Base-by-base conservation (phyloP, 2,329 filamentous ascomycete species). In the Fusarium zealandicum region DNA sequence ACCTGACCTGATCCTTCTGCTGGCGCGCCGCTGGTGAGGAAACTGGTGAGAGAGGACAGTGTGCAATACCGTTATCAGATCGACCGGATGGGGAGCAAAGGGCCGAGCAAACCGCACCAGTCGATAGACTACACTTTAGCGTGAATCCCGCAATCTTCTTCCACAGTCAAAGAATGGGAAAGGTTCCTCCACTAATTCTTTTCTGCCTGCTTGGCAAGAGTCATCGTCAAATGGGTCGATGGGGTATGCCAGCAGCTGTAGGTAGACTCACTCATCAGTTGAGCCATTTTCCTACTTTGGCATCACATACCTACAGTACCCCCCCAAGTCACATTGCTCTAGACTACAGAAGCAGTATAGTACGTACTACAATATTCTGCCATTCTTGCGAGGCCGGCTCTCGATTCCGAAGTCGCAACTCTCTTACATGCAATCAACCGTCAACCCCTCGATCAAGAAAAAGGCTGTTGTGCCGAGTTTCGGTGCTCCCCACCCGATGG, bases 41-140 rank as follows among this genome's bases (percentile, higher is more conserved):
- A 18, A 27, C 20, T 39, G 12, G 27, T 20, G 27, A 12, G 25
- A 32, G 6, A 28, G 36, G 16, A 57, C 57, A 61, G 46, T 57
- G 52, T 30, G 38, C 33, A 12, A 11, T 32, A 37, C 54, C 20
- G 58, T 61, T 62, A 61, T 61, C 59, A 59, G 45, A 61, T 61
- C 50, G 38, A 25, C 20, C 22, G 8, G 22, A 25, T 25, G 22
- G 9, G 22, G 22, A 25, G 6, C 7, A 8, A 25, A 25, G 22
- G 22, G 20, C 20, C 38, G 38, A 38, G 33, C 14, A 20, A 9
- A 20, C 16, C 2, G 5, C 16, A 17, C 16, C 17, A 14, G 37
- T 46, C 32, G 27, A 10, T 32, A 20, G 18, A 35, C 55, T 49
- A 12, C 22, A 17, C 27, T 28, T 17, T 31, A 31, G 40, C 30